phyloP scores from a whole-genome alignment of 139 green algal genomes.

The Nannochloris sp. region DNA sequence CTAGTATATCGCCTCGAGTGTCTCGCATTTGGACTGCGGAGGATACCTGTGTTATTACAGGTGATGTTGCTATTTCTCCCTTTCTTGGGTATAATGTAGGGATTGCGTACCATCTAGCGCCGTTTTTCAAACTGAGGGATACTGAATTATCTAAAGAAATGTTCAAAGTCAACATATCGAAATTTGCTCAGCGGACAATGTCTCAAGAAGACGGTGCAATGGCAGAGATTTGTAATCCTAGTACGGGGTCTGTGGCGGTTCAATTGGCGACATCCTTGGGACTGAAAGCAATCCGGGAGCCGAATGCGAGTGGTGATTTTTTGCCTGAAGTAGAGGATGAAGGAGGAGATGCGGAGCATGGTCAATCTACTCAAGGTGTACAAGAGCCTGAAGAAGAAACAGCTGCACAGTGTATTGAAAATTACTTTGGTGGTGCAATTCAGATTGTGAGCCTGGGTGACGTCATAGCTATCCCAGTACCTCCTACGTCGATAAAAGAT shows the following conservation, averaged over 20 bases:
- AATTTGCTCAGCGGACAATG: too few species aligned
- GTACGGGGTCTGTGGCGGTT: neutral
- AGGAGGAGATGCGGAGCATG: neutral
- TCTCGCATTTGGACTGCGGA: neutral
- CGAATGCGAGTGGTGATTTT: neutral
- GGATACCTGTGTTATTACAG: neutral
- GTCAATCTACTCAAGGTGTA: neutral
- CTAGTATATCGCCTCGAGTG: neutral
- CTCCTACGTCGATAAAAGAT: neutral
- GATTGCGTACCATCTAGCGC: slow-evolving; percentile 14
- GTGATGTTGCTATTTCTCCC: slow-evolving; percentile 10
- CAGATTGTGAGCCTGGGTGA: slow-evolving; percentile 26
- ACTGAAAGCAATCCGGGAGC: slow-evolving; percentile 13
- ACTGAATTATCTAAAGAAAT: too few species aligned
- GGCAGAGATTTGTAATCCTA: neutral
- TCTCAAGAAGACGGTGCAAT: neutral
- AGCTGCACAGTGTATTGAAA: slow-evolving; percentile 12
- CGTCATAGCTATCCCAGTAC: slow-evolving; percentile 24
- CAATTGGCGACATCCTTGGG: slow-evolving; percentile 12
- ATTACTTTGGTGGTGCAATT: slow-evolving; percentile 12
- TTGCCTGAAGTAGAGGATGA: neutral
- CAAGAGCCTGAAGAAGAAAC: slow-evolving; percentile 7
- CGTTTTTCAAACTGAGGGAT: neutral
- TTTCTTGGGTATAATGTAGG: slow-evolving; percentile 27
- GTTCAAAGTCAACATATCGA: neutral